A percentile compares a stretch with the other conserved stretches of the same genome.
phyloP scores from a whole-genome alignment of 495 filamentous ascomycete species.

The Talaromyces borbonicus region DNA sequence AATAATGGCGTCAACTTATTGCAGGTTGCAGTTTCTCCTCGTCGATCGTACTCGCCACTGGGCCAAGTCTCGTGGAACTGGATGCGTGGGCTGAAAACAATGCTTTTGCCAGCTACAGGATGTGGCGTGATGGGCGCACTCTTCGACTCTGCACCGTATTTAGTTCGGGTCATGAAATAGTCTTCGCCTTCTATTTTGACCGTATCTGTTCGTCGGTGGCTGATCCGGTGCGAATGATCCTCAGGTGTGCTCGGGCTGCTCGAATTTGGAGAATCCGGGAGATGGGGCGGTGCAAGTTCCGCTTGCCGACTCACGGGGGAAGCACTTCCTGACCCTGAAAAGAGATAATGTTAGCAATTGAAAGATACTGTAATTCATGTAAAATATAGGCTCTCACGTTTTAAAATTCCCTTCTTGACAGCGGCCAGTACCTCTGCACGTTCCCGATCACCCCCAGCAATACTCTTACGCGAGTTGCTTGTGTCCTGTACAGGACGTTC shows the following conservation, averaged over 20 bases:
- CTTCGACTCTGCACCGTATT: slow-evolving; percentile 50
- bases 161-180: slow-evolving; percentile 72
- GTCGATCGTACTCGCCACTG: slow-evolving; percentile 86
- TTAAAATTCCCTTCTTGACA: slow-evolving; percentile 88
- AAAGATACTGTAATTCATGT: background rate
- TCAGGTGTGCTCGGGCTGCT: slow-evolving; percentile 80
- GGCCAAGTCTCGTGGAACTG: slow-evolving; percentile 96
- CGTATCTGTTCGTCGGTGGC: slow-evolving; percentile 51
- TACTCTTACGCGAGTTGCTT: slow-evolving; percentile 62
- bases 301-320: slow-evolving; percentile 52
- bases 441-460: slow-evolving; percentile 83
- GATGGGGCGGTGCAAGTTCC: slow-evolving; percentile 39
- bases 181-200: slow-evolving; percentile 73
- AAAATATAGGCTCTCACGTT: slow-evolving; percentile 52
- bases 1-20: slow-evolving; percentile 95
- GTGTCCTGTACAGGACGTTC: slow-evolving; percentile 50
- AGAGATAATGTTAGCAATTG: background rate
- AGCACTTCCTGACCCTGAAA: slow-evolving; percentile 48
- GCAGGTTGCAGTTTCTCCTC: slow-evolving; percentile 95
- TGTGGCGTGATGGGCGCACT: slow-evolving; percentile 72
- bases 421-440: slow-evolving; percentile 83
- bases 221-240: slow-evolving; percentile 43
- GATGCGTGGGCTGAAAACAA: slow-evolving; percentile 87
- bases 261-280: slow-evolving; percentile 70
- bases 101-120: slow-evolving; percentile 53